Evolutionary conservation across 495 filamentous ascomycete genomes (phyloP).

Genomic region (Penicillium turbatum): DNA sequence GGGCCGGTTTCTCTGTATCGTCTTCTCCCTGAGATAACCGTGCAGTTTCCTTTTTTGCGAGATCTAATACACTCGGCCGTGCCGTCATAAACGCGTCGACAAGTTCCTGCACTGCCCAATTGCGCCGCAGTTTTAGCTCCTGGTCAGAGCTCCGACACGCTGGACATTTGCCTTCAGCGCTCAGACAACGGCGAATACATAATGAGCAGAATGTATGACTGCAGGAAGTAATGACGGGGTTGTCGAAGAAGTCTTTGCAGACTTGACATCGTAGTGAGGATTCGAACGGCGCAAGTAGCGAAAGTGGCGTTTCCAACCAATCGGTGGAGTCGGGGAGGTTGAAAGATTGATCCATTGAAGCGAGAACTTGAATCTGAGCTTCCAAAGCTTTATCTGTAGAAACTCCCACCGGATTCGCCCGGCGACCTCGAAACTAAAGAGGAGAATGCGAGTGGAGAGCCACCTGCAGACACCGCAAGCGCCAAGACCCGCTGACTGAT

Average conservation of each 20-base stretch:
- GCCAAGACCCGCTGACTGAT: slow-evolving; percentile 49
- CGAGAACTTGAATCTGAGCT: not conserved
- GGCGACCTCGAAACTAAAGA: not conserved
- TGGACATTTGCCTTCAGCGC: slow-evolving; percentile 79
- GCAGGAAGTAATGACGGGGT: slow-evolving; percentile 91
- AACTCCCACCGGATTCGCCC: not conserved
- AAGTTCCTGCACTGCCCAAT: slow-evolving; percentile 77
- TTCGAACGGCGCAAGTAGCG: slow-evolving; percentile 70
- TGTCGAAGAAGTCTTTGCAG: slow-evolving; percentile 94
- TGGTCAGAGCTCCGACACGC: slow-evolving; percentile 73
- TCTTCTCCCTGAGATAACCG: slow-evolving; percentile 17
- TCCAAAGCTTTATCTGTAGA: not conserved
- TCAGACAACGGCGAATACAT: slow-evolving; percentile 83
- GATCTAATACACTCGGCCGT: slow-evolving; percentile 55
- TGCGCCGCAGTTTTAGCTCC: slow-evolving; percentile 76
- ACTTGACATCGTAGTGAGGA: slow-evolving; percentile 88
- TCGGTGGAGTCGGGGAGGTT: slow-evolving; percentile 86
- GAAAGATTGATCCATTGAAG: slow-evolving; percentile 44
- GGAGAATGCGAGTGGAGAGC: slow-evolving; percentile 14
- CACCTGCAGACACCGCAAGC: not conserved
- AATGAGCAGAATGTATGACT: slow-evolving; percentile 95
- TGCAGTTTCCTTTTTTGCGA: slow-evolving; percentile 47
- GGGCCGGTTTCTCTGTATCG: slow-evolving; percentile 19
- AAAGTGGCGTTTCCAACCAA: slow-evolving; percentile 79
- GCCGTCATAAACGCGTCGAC: slow-evolving; percentile 72